These are phyloP conservation scores for Candida namnaoensis DNA, from an alignment of 805 yeast species.

Conservation along the genomic window DNA sequence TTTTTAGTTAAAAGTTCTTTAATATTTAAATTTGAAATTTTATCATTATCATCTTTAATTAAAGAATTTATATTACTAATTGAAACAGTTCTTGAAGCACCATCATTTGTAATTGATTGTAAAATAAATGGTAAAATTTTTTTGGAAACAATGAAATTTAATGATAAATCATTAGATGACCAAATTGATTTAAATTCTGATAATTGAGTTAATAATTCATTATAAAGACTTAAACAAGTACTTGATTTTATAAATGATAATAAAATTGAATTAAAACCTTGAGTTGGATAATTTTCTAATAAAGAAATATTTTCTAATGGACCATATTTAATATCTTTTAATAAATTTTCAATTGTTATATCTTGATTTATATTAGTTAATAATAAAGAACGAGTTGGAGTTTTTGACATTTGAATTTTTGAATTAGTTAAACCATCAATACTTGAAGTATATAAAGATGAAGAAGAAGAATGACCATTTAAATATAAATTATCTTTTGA, in stretches of 20 bases:
- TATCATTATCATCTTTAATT: slow-evolving; percentile 14
- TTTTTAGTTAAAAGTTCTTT: slow-evolving; percentile 33
- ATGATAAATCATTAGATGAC: slow-evolving; percentile 27
- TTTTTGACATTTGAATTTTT: slow-evolving; percentile 6
- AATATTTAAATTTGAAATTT: slow-evolving; percentile 6
- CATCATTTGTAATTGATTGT: slow-evolving; percentile 58
- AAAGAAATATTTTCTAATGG: slow-evolving; percentile 54
- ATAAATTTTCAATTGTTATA: slow-evolving; percentile 19
- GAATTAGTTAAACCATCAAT: neutral
- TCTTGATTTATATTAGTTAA: slow-evolving; percentile 11
- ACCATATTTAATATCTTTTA: slow-evolving; percentile 43
- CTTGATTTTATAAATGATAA: slow-evolving; percentile 20
- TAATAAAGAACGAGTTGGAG: slow-evolving; percentile 18
- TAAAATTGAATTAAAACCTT: slow-evolving; percentile 13
- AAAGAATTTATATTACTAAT: slow-evolving; percentile 62
- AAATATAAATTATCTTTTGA: too few species aligned
- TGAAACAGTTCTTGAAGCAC: slow-evolving; percentile 91
- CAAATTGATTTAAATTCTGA: slow-evolving; percentile 25
- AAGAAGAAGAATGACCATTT: neutral
- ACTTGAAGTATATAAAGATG: slow-evolving; percentile 1
- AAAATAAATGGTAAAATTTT: slow-evolving; percentile 17
- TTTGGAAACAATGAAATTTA: slow-evolving; percentile 24
- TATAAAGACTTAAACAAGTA: slow-evolving; percentile 27
- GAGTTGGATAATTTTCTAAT: slow-evolving; percentile 18
- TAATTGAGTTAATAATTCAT: slow-evolving; percentile 25